Base-by-base conservation (phyloP, 2,329 filamentous ascomycete species). In the Emmonsiellopsis sp. region DNA sequence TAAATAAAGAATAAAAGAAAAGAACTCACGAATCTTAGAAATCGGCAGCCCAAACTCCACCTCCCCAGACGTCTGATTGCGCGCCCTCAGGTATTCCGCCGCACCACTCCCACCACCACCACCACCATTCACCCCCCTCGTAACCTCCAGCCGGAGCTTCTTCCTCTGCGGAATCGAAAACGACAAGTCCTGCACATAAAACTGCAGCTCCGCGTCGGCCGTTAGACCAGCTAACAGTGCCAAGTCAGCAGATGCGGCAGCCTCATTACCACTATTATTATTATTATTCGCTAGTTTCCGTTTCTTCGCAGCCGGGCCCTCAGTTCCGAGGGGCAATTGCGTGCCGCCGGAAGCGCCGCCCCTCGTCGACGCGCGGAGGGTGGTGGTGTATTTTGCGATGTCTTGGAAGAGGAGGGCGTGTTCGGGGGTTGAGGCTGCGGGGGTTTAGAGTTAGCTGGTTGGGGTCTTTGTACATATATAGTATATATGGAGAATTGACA, bases 91-190 rank as follows among this genome's bases (percentile, higher is more conserved):
- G 51, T 63, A 76, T 7, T 31, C 46, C 67, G 54, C 62, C 5
- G 55, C 37, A 26, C 57, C 56, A 16, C 51, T 54, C 15, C 53
- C 49, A 16, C 53, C 16, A 1, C 45, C 34, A 26, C 53, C 49
- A 16, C 53, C 16, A 1, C 45, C 34, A n/a, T n/a, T 34, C 32
- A n/a, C 61, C 60, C 54, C 59, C 61, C 51, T 64, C 64, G 79
- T 72, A n/a, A 84, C 65, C 62, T 83, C 78, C 31, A 85, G 70
- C 47, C 74, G 79, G 55, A 83, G 72, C 70, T 85, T 85, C 71
- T 84, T 85, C 51, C 82, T 72, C 60, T 81, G 78, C 2, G 82
- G 82, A 0, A 83, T 73, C 13, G 80, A 74, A 66, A 85, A 83
- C 53, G 79, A 82, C 52, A 82, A 70, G 59, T 83, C 81, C 53